phyloP scores from a whole-genome alignment of 805 yeast species.

The Tetrapisispora iriomotensis region DNA sequence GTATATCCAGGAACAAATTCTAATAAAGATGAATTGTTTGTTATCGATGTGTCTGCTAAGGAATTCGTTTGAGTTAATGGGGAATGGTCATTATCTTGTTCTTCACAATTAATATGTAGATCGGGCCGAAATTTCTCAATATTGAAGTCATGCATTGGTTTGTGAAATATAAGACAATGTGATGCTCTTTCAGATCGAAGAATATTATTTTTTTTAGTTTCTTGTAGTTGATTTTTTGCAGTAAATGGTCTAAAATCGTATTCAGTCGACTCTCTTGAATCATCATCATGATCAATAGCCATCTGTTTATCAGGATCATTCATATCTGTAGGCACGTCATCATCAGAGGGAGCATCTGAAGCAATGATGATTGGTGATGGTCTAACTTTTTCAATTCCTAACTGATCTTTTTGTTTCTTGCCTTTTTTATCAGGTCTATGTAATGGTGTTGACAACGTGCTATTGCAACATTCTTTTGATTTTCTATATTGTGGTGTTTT shows the following conservation, averaged over 20 bases:
- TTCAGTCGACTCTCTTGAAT: neutral
- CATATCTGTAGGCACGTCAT: neutral
- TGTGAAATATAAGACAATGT: constrained; percentile 25
- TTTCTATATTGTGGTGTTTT: constrained; percentile 12
- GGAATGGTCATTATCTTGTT: constrained; percentile 1
- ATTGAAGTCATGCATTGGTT: constrained; percentile 8
- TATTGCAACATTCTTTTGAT: constrained; percentile 4
- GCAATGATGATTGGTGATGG: too few species aligned
- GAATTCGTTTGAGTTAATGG: too few species aligned
- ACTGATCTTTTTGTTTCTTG: too few species aligned
- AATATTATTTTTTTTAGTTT: constrained; percentile 14
- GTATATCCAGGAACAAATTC: constrained; percentile 11
- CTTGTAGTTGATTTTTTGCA: constrained; percentile 14
- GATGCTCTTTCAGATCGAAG: constrained; percentile 22
- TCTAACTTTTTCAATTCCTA: too few species aligned
- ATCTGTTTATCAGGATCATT: neutral
- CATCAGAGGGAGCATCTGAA: too few species aligned
- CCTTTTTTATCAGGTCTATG: constrained; percentile 8
- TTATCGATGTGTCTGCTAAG: too few species aligned
- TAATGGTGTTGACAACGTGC: constrained; percentile 16
- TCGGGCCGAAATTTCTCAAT: constrained; percentile 20
- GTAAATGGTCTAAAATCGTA: constrained; percentile 17
- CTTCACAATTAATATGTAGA: constrained; percentile 17
- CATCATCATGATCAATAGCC: neutral
- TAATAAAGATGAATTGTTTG: constrained; percentile 1